Evolutionary conservation across 495 filamentous ascomycete species (phyloP).

Genomic region (Trichocladium uniseriatum): DNA sequence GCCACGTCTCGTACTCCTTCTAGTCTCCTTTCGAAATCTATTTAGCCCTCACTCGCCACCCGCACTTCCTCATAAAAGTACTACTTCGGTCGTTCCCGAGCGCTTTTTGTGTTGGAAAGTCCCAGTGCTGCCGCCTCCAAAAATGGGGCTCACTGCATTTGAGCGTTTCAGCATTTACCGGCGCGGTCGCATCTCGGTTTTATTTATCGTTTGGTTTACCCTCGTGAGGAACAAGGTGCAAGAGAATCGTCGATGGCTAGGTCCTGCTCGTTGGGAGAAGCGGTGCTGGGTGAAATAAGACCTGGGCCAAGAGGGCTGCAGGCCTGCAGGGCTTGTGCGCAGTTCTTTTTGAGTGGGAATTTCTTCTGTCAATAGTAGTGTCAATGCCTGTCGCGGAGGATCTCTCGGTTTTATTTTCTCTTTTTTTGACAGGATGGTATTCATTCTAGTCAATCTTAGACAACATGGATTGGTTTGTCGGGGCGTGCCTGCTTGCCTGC

Average conservation of each 20-base stretch:
- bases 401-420: no score
- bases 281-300: neutral
- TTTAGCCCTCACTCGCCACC: no score
- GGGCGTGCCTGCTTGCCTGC: neutral
- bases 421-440: neutral
- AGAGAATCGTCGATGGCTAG: neutral
- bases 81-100: neutral
- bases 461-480: neutral
- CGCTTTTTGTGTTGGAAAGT: neutral
- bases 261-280: neutral
- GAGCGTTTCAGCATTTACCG: conserved; percentile 3
- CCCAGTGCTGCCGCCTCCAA: neutral
- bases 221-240: no score
- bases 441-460: neutral
- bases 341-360: neutral
- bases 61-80: no score
- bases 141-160: neutral
- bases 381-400: neutral
- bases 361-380: neutral
- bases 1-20: no score
- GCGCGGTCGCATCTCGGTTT: conserved; percentile 20
- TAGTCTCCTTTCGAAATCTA: neutral
- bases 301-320: conserved; percentile 1
- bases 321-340: conserved; percentile 1
- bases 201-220: no score